Evolutionary conservation across 140 eudicot genomes (phyloP).

Genomic region (Bidens hawaiensis): DNA sequence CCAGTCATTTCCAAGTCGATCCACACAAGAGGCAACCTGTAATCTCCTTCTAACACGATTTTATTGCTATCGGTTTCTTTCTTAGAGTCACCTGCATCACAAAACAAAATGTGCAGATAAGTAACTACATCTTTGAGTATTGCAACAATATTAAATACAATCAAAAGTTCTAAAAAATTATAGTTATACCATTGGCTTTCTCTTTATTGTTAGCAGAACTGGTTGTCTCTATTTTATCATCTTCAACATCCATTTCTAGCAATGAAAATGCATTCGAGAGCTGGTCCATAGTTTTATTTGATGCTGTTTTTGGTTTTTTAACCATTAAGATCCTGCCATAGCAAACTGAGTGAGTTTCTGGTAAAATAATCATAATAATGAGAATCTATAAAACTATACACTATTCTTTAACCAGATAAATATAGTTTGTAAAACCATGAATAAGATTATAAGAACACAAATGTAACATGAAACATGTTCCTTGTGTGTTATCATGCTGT

Average conservation of each 20-base stretch:
- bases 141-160: background rate
- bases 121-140: background rate
- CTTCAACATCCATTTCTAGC: constrained; percentile 61
- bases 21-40: constrained; percentile 87
- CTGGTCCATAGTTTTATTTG: constrained; percentile 42
- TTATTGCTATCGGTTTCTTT: constrained; percentile 24
- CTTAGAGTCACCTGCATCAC: constrained; percentile 43
- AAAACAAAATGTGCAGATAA: background rate
- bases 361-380: background rate
- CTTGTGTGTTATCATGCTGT: background rate
- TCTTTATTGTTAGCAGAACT: constrained; percentile 28
- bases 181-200: constrained; percentile 29
- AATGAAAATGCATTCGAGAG: constrained; percentile 65
- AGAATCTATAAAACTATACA: background rate
- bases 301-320: constrained; percentile 17
- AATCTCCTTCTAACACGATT: constrained; percentile 30
- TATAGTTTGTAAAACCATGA: background rate
- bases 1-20: constrained; percentile 99
- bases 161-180: background rate
- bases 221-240: constrained; percentile 37
- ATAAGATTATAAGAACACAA: background rate
- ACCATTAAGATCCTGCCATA: constrained; percentile 36
- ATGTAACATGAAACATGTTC: constrained; percentile 5
- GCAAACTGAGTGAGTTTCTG: constrained; percentile 16
- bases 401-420: background rate